phyloP scores from a whole-genome alignment of 805 yeast genomes.

The Monosporozyma solicola region DNA sequence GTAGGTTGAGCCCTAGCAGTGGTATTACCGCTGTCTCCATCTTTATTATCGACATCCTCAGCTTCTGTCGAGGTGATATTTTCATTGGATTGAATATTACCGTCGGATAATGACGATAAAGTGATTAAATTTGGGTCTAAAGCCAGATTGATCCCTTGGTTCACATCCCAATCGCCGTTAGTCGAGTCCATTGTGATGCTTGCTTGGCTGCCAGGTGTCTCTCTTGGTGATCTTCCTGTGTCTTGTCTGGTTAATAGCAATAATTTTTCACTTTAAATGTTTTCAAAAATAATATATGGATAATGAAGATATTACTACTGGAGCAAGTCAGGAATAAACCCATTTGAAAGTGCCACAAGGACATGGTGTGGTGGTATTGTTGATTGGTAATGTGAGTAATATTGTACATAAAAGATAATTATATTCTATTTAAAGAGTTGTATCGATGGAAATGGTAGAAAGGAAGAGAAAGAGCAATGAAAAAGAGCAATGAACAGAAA shows the following conservation, averaged over 20 bases:
- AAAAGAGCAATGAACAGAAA: background rate
- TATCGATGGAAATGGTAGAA: background rate
- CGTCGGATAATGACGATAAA: conserved; percentile 10
- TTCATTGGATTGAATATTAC: background rate
- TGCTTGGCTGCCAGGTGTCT: no score
- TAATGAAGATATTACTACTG: background rate
- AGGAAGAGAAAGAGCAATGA: background rate
- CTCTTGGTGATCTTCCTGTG: background rate
- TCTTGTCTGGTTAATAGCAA: background rate
- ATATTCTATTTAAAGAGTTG: background rate
- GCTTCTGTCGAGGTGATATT: background rate
- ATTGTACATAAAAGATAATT: background rate
- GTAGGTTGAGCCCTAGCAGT: background rate
- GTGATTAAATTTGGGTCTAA: conserved; percentile 28
- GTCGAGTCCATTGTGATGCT: background rate
- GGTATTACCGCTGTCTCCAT: background rate
- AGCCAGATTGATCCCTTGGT: conserved; percentile 22
- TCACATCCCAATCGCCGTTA: background rate
- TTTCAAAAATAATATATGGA: background rate
- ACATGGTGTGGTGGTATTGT: background rate
- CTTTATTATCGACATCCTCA: background rate
- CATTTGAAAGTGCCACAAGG: no score
- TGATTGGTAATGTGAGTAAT: background rate
- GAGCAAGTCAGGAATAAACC: background rate
- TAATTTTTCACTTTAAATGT: background rate